phyloP scores from a whole-genome alignment of 176 grass and related monocot species.

The Zoysia japonica region DNA sequence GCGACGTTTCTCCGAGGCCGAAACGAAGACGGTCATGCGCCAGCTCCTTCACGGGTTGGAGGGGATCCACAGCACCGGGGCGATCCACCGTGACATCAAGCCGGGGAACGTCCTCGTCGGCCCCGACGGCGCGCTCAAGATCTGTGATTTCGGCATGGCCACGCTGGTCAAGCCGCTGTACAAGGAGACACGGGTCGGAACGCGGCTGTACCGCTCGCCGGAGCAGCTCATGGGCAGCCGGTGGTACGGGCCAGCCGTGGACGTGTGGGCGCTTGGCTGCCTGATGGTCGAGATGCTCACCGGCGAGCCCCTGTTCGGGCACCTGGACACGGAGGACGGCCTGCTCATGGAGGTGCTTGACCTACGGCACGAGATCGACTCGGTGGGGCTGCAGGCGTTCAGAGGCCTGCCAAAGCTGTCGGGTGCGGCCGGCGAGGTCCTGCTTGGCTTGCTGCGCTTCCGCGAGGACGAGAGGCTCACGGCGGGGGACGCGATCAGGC shows the following conservation, averaged over 20 bases:
- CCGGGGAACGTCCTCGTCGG: background rate
- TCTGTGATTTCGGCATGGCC: conserved; percentile 15
- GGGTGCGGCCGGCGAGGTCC: background rate
- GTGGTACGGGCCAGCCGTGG: background rate
- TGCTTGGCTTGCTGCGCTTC: conserved; percentile 40
- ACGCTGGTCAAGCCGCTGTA: background rate
- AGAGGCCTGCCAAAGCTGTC: background rate
- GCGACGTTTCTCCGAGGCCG: background rate
- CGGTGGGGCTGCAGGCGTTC: conserved; percentile 1
- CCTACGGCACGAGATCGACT: background rate
- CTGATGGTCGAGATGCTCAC: conserved; percentile 22
- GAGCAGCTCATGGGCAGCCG: background rate
- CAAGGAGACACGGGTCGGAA: background rate
- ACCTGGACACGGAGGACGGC: conserved; percentile 18
- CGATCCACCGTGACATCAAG: background rate
- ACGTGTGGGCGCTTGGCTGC: conserved; percentile 19
- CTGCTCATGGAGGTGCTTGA: conserved; percentile 12
- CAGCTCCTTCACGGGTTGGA: background rate
- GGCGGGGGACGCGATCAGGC: background rate
- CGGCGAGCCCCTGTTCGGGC: conserved; percentile 27
- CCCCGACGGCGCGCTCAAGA: conserved; percentile 20
- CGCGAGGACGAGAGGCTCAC: conserved; percentile 20
- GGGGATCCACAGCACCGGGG: background rate
- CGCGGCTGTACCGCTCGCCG: conserved; percentile 12
- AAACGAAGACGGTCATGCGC: background rate